Percentiles rank a stretch among this genome's conserved stretches.
Evolutionary conservation across 176 grass and related monocot species (phyloP).

Genomic region (Aegilops tauschii): DNA sequence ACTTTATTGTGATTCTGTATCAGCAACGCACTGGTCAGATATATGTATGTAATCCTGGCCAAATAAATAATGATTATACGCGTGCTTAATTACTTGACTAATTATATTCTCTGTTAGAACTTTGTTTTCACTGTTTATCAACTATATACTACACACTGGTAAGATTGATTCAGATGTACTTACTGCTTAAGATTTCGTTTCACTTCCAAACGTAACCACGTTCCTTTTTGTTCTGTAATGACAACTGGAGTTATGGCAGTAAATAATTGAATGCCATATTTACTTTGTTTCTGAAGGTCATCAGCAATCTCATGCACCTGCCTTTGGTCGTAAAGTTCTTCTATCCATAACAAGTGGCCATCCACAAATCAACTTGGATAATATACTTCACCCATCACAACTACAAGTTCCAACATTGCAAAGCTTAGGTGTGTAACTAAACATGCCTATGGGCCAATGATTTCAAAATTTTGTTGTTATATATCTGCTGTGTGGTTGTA

Average conservation of each 20-base stretch:
- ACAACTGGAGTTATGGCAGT: neutral
- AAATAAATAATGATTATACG: neutral
- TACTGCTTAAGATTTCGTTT: neutral
- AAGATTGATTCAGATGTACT: neutral
- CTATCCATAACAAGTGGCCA: conserved; percentile 27
- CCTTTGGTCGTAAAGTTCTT: conserved; percentile 49
- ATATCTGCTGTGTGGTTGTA: conserved; percentile 1
- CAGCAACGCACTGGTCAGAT: neutral
- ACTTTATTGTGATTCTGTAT: neutral
- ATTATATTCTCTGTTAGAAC: neutral
- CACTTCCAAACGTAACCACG: neutral
- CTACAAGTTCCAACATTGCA: conserved; percentile 35
- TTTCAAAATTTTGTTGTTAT: conserved; percentile 9
- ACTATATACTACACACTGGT: neutral
- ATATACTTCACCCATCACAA: conserved; percentile 29
- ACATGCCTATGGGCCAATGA: neutral
- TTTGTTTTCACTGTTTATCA: neutral
- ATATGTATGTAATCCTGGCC: neutral
- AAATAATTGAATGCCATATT: conserved; percentile 4
- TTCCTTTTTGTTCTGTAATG: neutral
- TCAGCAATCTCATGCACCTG: conserved; percentile 39
- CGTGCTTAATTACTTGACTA: neutral
- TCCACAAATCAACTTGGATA: conserved; percentile 31
- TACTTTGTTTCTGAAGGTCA: conserved; percentile 41
- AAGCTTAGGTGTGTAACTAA: conserved; percentile 38